Conservation (phyloP, 2,329 filamentous ascomycete species). For the Mycocentrospora acerina region DNA sequence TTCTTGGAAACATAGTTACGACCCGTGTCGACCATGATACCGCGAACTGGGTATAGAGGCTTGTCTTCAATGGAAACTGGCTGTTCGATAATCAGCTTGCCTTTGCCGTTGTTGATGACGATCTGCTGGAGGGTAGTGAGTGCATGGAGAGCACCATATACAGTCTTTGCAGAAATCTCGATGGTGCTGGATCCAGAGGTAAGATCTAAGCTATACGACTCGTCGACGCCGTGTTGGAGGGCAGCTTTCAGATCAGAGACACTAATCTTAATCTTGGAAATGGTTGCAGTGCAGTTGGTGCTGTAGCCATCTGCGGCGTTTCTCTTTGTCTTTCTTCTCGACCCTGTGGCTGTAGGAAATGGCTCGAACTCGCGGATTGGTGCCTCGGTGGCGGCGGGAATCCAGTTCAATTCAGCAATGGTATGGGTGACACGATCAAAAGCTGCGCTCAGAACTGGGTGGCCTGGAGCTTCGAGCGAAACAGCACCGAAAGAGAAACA, state of each 20-base stretch:
- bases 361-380: conserved; percentile 54
- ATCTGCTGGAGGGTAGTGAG: conserved; percentile 61
- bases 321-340: conserved; percentile 14
- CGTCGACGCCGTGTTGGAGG: conserved; percentile 58
- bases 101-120: conserved; percentile 51
- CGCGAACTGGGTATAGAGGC: conserved; percentile 56
- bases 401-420: conserved; percentile 56
- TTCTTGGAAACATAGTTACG: conserved; percentile 56
- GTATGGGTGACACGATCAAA: conserved; percentile 54
- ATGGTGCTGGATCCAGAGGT: conserved; percentile 43
- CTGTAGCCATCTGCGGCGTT: conserved; percentile 25
- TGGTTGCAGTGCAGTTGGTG: conserved; percentile 28
- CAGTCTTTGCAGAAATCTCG: conserved; percentile 52
- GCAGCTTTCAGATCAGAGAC: conserved; percentile 50
- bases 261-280: conserved; percentile 50
- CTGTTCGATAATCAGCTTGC: conserved; percentile 54
- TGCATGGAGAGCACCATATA: conserved; percentile 58
- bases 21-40: conserved; percentile 57
- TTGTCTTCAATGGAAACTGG: conserved; percentile 54
- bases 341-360: conserved; percentile 50
- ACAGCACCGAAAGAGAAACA: conserved; percentile 48
- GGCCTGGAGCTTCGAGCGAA: conserved; percentile 40
- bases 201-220: conserved; percentile 57
- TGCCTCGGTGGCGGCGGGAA: conserved; percentile 55
- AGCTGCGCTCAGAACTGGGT: conserved; percentile 45